Evolutionary conservation across 164 flowering plant species (phyloP), one percentile per base, ranked within the genome.

Genomic region (Liriodendron chinense): DNA sequence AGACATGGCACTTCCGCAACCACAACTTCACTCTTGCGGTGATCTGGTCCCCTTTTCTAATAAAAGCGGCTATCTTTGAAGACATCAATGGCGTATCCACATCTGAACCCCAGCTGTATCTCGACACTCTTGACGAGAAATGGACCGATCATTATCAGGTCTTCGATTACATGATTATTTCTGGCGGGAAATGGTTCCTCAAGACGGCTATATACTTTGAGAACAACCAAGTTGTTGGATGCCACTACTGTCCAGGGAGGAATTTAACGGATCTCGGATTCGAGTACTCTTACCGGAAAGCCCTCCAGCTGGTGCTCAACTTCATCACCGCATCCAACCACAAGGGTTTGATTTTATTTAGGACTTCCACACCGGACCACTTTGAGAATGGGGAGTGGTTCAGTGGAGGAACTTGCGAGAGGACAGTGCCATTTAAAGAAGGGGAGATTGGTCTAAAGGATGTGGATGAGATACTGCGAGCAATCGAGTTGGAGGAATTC

Each of bases 141-240:
- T 96, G 99, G 99, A 81, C 80, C 1, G 71, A 79, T 66, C 80
- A 81, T 28, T 93, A 71, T 81, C 76, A 76, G 18, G 83, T 72
- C 74, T 79, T 89, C 23, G 90, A 96, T 80, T 96, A 89, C 83
- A 72, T 87, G 71, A 80, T 89, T 18, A 84, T 94, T 74, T 87
- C 96, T 1, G 93, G 87, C 21, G 98, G 98, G 48, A 88, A 96
- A 84, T 96, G 99, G 99, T 96, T 89, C 76, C 89, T 92, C 70
- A 96, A 94, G 81, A 77, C 92, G 12, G 88, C 98, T 63, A 83
- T 96, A 24, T 90, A 89, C 85, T 85, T 86, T 61, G 93, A 93
- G 80, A 88, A 93, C 65, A 66, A 85, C 74, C 85, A 75, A 56
- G 62, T 82, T 1, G 18, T 88, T 16, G 99, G 98, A 14, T 96